These are phyloP conservation scores for Chamaecyparis obtusa DNA, from an alignment of 75 land plant species.

Conservation along the genomic window DNA sequence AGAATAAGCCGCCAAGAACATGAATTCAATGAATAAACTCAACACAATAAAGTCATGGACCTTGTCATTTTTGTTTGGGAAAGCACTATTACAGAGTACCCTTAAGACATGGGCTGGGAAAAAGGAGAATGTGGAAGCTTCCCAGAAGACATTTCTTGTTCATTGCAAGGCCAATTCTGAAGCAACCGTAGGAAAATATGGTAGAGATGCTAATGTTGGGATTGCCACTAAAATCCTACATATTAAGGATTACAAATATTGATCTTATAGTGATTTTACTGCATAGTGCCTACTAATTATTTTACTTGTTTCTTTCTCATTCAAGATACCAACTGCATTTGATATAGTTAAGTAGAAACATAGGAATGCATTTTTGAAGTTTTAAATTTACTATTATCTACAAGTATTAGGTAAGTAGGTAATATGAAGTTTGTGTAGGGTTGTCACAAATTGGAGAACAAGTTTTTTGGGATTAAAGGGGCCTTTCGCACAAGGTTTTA, in stretches of 20 bases:
- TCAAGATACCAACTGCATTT: not conserved
- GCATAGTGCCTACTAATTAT: not conserved
- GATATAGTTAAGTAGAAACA: not conserved
- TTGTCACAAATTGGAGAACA: too few species aligned
- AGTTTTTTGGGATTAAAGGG: too few species aligned
- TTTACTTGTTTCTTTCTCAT: not conserved
- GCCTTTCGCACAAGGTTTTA: too few species aligned
- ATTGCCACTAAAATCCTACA: slow-evolving; percentile 46
- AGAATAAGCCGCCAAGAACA: slow-evolving; percentile 69
- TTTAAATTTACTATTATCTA: not conserved
- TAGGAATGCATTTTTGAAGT: not conserved
- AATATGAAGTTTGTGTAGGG: not conserved
- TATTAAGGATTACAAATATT: slow-evolving; percentile 73
- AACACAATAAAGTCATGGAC: slow-evolving; percentile 80
- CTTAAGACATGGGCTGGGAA: slow-evolving; percentile 73
- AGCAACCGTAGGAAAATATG: slow-evolving; percentile 60
- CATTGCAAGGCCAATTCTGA: slow-evolving; percentile 75
- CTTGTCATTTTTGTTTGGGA: slow-evolving; percentile 54
- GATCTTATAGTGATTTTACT: not conserved
- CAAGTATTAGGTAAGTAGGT: not conserved
- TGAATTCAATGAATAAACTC: slow-evolving; percentile 77
- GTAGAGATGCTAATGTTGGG: slow-evolving; percentile 31
- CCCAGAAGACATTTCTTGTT: slow-evolving; percentile 50
- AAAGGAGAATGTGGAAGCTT: slow-evolving; percentile 56
- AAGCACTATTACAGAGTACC: slow-evolving; percentile 70